phyloP scores from a whole-genome alignment of 768 basidiomycete genomes.

The Mrakia blollopis region DNA sequence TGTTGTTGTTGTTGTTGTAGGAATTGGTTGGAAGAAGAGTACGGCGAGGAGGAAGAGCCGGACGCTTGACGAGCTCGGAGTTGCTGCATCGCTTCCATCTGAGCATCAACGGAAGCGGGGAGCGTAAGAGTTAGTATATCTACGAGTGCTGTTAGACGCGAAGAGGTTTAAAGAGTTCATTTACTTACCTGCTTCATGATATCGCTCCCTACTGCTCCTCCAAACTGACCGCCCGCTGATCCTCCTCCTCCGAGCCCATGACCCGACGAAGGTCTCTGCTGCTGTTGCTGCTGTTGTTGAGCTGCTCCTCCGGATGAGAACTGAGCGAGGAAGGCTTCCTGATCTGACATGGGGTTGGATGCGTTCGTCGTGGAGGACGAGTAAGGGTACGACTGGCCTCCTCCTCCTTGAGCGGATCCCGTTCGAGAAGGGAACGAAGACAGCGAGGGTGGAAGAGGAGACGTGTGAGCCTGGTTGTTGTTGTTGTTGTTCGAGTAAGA shows the following conservation, averaged over 20 bases:
- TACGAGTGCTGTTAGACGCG: neutral
- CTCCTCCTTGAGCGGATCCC: neutral
- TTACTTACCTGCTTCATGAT: neutral
- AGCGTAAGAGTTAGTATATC: neutral
- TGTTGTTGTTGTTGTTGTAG: too few species aligned
- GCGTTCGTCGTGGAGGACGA: neutral
- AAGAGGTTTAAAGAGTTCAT: too few species aligned
- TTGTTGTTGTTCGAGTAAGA: neutral
- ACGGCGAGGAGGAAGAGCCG: neutral
- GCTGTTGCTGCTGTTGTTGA: slow-evolving; percentile 7
- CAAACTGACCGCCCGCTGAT: neutral
- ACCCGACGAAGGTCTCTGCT: neutral
- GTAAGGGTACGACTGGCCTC: neutral
- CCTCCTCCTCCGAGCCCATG: neutral
- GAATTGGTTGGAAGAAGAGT: neutral
- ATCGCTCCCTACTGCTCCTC: neutral
- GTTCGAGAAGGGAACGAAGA: neutral
- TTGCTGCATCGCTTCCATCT: slow-evolving; percentile 15
- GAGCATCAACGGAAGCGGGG: neutral
- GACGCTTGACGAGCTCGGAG: slow-evolving; percentile 16
- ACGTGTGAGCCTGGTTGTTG: neutral
- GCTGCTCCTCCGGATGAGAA: neutral
- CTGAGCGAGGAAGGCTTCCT: slow-evolving; percentile 17
- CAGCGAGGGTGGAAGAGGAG: neutral
- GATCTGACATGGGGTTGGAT: neutral